A percentile compares a stretch with the other conserved stretches of the same genome.
These are phyloP conservation scores for Rachicladosporium sp. DNA, from an alignment of 2,329 filamentous ascomycete genomes.

Conservation along the genomic window DNA sequence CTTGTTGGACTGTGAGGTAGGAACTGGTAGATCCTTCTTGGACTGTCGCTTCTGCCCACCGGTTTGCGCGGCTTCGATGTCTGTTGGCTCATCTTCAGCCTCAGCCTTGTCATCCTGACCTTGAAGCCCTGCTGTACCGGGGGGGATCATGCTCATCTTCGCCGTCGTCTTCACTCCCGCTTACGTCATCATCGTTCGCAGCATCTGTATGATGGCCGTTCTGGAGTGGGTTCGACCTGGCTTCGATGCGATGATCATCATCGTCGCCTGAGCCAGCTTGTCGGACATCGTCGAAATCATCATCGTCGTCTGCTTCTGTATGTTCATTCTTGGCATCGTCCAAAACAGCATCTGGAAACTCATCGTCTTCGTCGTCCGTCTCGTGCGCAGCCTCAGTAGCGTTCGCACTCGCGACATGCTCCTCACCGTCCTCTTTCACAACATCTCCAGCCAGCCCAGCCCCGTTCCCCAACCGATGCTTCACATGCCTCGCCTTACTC, in stretches of 20 bases:
- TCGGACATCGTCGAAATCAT: constrained; percentile 9
- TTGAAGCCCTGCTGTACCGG: too few relatives aligned
- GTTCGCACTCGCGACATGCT: constrained; percentile 22
- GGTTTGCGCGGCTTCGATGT: constrained; percentile 16
- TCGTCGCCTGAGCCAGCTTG: constrained; percentile 15
- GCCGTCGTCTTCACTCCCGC: constrained; percentile 10
- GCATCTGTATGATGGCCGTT: constrained; percentile 16
- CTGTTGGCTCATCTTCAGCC: constrained; percentile 13
- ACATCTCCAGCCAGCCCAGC: constrained; percentile 12
- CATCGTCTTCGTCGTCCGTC: constrained; percentile 23
- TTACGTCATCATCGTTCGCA: constrained; percentile 14
- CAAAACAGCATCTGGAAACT: constrained; percentile 30
- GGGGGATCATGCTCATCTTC: too few relatives aligned
- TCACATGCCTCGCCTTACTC: constrained; percentile 68
- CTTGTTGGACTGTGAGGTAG: constrained; percentile 14
- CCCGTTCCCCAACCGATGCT: constrained; percentile 49
- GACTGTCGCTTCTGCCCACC: constrained; percentile 8
- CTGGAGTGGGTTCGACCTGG: constrained; percentile 5
- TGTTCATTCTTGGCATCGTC: constrained; percentile 13
- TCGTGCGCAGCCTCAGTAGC: constrained; percentile 21
- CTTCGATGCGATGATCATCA: constrained; percentile 10
- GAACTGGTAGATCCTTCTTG: constrained; percentile 15
- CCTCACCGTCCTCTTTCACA: constrained; percentile 16
- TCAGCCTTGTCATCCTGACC: constrained; percentile 2
- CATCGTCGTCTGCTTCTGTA: constrained; percentile 11